A percentile compares a stretch with the other conserved stretches of the same genome.
phyloP scores from a whole-genome alignment of 345 rosid species.

The Aegle marmelos region DNA sequence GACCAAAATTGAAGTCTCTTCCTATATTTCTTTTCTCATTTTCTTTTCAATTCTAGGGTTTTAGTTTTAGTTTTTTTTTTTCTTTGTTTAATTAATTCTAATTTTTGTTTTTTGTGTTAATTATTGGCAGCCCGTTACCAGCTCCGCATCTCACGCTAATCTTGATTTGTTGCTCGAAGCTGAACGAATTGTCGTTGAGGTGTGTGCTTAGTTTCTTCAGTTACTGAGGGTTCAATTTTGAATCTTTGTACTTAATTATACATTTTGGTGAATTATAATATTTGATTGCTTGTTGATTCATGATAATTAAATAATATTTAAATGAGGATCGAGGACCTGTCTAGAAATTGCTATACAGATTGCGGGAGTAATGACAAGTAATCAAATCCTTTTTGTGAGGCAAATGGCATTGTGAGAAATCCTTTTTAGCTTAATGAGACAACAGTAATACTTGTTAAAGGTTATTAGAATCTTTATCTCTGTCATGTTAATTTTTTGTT shows the following conservation, averaged over 20 bases:
- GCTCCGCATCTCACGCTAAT: slow-evolving; percentile 46
- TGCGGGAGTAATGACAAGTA: not conserved
- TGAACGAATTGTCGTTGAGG: slow-evolving; percentile 67
- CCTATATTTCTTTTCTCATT: not conserved
- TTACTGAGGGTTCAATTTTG: not conserved
- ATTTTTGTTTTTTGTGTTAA: slow-evolving; percentile 4
- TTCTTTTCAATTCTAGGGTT: slow-evolving; percentile 22
- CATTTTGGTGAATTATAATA: not conserved
- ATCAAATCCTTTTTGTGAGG: not conserved
- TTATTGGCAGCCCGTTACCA: slow-evolving; percentile 43
- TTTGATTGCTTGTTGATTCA: not conserved
- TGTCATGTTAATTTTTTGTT: not conserved
- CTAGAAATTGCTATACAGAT: not conserved
- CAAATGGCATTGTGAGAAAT: not conserved
- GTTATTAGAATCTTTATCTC: not conserved
- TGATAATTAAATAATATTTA: not conserved
- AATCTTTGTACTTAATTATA: too few species aligned
- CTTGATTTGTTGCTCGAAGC: slow-evolving; percentile 71
- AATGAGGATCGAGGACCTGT: not conserved
- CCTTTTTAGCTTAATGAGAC: not conserved
- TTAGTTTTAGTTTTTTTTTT: not conserved
- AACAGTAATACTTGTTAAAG: not conserved
- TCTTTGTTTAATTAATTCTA: not conserved
- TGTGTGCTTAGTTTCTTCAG: slow-evolving; percentile 14
- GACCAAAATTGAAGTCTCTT: slow-evolving; percentile 63